These are phyloP conservation scores for Oxytropis ochrocephala DNA, from an alignment of 306 rosid genomes.

Conservation along the genomic window DNA sequence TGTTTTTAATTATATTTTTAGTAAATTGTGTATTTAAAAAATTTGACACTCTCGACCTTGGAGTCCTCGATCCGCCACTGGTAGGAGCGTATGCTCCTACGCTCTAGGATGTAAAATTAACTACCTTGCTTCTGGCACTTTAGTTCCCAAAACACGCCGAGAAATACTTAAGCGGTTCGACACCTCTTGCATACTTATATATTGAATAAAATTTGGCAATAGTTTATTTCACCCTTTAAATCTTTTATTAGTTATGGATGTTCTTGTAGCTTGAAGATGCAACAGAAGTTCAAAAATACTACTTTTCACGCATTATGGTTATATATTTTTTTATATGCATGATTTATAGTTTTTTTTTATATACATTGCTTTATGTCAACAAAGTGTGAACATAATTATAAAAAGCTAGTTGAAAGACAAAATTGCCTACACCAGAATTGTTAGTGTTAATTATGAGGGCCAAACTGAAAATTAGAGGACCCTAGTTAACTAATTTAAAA, in stretches of 20 bases:
- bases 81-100: no score
- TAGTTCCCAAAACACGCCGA: no score
- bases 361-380: slow-evolving; percentile 16
- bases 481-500: background rate
- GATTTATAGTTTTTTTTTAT: background rate
- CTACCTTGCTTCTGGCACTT: no score
- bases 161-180: no score
- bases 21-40: no score
- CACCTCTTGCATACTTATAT: no score
- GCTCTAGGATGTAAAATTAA: no score
- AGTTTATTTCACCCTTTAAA: background rate
- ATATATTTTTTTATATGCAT: background rate
- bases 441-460: background rate
- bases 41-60: no score
- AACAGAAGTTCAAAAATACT: background rate
- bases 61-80: no score
- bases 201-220: no score
- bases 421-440: background rate
- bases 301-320: background rate
- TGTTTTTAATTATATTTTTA: no score
- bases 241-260: background rate
- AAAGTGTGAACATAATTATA: background rate
- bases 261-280: background rate
- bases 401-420: background rate
- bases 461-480: background rate